Conservation (phyloP, 2,329 filamentous ascomycete genomes). For the Dichotomopilus funicola region DNA sequence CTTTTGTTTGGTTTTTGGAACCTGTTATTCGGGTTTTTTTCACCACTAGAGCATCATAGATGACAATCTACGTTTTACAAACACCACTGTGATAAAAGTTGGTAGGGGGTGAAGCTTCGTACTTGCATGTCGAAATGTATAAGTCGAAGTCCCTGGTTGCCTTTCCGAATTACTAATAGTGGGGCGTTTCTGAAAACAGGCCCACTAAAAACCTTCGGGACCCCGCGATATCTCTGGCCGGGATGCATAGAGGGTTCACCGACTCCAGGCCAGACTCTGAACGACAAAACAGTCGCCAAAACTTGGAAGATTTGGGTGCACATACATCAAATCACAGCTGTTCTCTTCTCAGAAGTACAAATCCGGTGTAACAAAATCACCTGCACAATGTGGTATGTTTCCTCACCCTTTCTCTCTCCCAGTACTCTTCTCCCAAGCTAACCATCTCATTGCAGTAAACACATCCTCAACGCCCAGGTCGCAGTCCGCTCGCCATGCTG, state of each 20-base stretch:
- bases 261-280: too few species aligned
- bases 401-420: not conserved
- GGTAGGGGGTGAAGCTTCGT: too few species aligned
- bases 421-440: not conserved
- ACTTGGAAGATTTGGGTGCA: too few species aligned
- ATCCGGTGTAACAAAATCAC: not conserved
- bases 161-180: slow-evolving; percentile 1
- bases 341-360: not conserved
- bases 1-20: too few species aligned
- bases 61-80: too few species aligned
- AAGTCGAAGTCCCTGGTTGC: not conserved
- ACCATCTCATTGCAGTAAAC: slow-evolving; percentile 61
- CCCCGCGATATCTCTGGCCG: too few species aligned
- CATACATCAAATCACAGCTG: not conserved
- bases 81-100: too few species aligned
- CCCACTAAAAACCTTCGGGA: not conserved
- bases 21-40: too few species aligned
- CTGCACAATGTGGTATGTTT: slow-evolving; percentile 25
- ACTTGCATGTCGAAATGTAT: too few species aligned
- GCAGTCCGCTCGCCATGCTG: slow-evolving; percentile 94
- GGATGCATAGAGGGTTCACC: too few species aligned
- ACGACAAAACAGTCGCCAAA: too few species aligned
- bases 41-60: too few species aligned
- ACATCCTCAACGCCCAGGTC: slow-evolving; percentile 96
- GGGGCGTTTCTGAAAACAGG: not conserved